Conservation (phyloP, 345 rosid species). For the Hibiscus syriacus region DNA sequence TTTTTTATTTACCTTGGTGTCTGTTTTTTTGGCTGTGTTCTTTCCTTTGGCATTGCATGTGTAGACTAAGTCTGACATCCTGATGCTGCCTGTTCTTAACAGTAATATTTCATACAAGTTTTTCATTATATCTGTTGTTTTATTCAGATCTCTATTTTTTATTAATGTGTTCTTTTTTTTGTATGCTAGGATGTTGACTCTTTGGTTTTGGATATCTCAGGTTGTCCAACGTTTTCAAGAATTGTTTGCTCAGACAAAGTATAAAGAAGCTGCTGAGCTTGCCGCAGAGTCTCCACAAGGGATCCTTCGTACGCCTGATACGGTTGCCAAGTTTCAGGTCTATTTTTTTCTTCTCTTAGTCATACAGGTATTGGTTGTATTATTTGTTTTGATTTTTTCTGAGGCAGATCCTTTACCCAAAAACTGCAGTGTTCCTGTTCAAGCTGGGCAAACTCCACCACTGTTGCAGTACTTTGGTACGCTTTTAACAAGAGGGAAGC, state of each 20-base stretch:
- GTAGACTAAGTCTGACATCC: no score
- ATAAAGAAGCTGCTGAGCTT: conserved; percentile 99
- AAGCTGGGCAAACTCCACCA: conserved; percentile 98
- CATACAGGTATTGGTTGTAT: no score
- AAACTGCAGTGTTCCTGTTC: conserved; percentile 83
- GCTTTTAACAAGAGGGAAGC: conserved; percentile 89
- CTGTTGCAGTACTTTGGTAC: conserved; percentile 97
- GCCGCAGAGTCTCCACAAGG: conserved; percentile 99
- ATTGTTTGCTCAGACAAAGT: conserved; percentile 90
- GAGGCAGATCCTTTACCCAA: not conserved
- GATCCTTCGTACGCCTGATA: conserved; percentile 91
- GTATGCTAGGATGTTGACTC: conserved; percentile 5
- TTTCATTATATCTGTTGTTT: not conserved
- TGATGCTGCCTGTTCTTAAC: not conserved
- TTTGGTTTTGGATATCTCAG: conserved; percentile 35
- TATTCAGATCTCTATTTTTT: conserved; percentile 4
- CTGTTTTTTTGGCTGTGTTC: not conserved
- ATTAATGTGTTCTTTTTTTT: not conserved
- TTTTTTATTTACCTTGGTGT: no score
- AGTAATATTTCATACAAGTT: not conserved
- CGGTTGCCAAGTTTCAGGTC: conserved; percentile 97
- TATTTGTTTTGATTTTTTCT: conserved; percentile 9
- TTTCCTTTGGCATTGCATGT: not conserved
- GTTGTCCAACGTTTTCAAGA: conserved; percentile 99
- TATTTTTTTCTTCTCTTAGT: conserved; percentile 6